Evolutionary conservation across 2,329 filamentous ascomycete genomes (phyloP).

Genomic region (Talaromyces marneffei): DNA sequence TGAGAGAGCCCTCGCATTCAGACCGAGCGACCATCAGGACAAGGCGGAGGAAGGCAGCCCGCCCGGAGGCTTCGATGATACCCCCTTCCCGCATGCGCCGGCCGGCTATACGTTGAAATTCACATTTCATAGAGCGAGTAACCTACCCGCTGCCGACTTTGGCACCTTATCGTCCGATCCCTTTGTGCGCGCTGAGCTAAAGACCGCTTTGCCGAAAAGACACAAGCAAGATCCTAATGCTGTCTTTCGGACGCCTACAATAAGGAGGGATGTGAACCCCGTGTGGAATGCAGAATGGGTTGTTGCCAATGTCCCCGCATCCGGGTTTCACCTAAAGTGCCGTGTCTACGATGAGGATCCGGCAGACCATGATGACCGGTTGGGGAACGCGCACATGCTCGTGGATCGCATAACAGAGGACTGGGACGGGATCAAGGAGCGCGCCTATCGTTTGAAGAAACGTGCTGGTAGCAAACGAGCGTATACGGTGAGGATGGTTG

Average conservation of each 20-base stretch:
- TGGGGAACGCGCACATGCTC: conserved; percentile 76
- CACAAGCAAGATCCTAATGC: conserved; percentile 83
- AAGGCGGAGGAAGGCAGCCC: conserved; percentile 39
- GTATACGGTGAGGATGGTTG: conserved; percentile 66
- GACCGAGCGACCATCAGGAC: conserved; percentile 12
- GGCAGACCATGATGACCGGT: conserved; percentile 75
- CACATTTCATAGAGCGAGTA: conserved; percentile 72
- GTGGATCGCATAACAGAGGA: conserved; percentile 55
- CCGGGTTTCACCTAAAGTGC: conserved; percentile 78
- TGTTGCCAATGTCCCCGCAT: conserved; percentile 75
- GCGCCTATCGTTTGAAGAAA: conserved; percentile 70
- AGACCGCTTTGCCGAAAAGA: conserved; percentile 61
- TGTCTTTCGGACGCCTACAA: conserved; percentile 67
- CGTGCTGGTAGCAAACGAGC: conserved; percentile 76
- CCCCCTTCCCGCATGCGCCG: conserved; percentile 66
- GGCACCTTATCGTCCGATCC: conserved; percentile 74
- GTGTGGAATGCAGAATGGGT: conserved; percentile 82
- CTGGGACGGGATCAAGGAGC: conserved; percentile 63
- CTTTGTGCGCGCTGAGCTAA: conserved; percentile 71
- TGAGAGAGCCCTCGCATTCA: conserved; percentile 27
- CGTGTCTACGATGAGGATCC: conserved; percentile 87
- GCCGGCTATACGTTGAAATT: conserved; percentile 80
- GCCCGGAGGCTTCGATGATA: conserved; percentile 72
- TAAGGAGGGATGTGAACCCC: conserved; percentile 66
- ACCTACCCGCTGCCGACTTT: conserved; percentile 78